A percentile compares a stretch with the other conserved stretches of the same genome.
Evolutionary conservation across 495 filamentous ascomycete species (phyloP).

Genomic region (Xanthoparmelia taractica): DNA sequence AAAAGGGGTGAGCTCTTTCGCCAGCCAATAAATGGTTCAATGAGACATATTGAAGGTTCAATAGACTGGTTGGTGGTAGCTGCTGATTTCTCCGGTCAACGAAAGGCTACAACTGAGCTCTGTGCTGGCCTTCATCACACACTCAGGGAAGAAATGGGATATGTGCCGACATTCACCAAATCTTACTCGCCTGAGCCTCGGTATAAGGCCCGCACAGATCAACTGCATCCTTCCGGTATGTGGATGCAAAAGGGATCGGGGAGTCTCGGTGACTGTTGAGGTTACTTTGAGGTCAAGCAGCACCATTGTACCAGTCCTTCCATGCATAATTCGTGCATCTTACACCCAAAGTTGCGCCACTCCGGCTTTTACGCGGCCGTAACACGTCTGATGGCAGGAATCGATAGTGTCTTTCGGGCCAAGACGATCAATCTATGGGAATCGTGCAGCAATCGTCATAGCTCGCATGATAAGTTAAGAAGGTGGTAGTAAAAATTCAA

Average conservation of each 20-base stretch:
- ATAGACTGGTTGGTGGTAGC: background rate
- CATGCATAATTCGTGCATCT: background rate
- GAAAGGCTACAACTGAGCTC: background rate
- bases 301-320: background rate
- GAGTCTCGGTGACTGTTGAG: background rate
- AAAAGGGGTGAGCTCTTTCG: background rate
- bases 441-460: background rate
- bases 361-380: background rate
- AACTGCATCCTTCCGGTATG: background rate
- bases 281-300: background rate
- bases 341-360: background rate
- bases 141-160: background rate
- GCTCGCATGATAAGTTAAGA: background rate
- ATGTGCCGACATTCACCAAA: background rate
- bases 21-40: background rate
- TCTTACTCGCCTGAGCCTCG: background rate
- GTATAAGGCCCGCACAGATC: background rate
- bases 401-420: background rate
- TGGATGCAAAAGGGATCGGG: background rate
- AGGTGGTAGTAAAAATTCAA: background rate
- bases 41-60: background rate
- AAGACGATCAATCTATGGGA: no score
- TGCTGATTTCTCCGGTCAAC: background rate
- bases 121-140: background rate
- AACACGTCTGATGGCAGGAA: background rate